These are phyloP conservation scores for Aureobasidium musti DNA, from an alignment of 2,329 filamentous ascomycete species.

Conservation along the genomic window DNA sequence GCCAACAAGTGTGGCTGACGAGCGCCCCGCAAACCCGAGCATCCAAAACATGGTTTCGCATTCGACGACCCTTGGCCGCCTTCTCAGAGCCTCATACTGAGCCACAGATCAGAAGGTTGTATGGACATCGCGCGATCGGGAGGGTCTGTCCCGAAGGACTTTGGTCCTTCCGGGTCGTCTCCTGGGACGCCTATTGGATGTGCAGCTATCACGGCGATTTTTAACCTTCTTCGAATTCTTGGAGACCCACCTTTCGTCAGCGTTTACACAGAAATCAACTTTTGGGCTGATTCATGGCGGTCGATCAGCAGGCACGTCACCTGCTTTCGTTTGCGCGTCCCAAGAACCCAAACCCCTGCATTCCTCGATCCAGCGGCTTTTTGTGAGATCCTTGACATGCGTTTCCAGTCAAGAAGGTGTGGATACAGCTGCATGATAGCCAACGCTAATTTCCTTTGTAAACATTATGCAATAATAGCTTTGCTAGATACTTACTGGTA, in stretches of 20 bases:
- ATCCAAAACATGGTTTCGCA: constrained; percentile 23
- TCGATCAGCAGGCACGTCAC: constrained; percentile 26
- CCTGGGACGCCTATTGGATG: neutral
- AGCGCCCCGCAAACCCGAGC: constrained; percentile 12
- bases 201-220: constrained; percentile 2
- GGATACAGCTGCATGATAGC: constrained; percentile 12
- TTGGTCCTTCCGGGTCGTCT: neutral
- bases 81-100: neutral
- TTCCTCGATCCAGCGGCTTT: constrained; percentile 18
- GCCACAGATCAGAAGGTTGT: constrained; percentile 24
- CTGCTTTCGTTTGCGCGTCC: constrained; percentile 20
- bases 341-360: constrained; percentile 17
- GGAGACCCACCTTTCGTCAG: constrained; percentile 10
- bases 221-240: neutral
- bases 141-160: neutral
- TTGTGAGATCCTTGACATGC: constrained; percentile 14
- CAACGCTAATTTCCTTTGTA: constrained; percentile 22
- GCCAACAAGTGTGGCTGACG: constrained; percentile 16
- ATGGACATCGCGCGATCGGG: constrained; percentile 22
- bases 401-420: constrained; percentile 21
- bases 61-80: neutral
- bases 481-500: neutral
- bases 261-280: constrained; percentile 13
- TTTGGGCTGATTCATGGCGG: neutral
- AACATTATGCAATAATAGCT: constrained; percentile 21